Conservation (phyloP, 2,329 filamentous ascomycete species). For the Coniochaeta prunicola region DNA sequence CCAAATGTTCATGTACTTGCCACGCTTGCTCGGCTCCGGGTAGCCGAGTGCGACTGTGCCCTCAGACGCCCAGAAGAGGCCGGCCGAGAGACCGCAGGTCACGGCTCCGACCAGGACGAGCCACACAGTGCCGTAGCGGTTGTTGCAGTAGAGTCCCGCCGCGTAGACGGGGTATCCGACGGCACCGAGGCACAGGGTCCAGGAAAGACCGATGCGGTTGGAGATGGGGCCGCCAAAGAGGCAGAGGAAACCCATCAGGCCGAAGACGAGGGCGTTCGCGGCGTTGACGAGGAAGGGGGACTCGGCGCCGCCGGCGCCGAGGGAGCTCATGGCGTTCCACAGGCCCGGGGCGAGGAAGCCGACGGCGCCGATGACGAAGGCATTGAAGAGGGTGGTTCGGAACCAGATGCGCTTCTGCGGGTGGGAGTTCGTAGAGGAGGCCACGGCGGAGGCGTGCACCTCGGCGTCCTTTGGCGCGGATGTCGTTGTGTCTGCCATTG, state of each 20-base stretch:
- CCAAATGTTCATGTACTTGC: conserved; percentile 63
- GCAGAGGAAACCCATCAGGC: conserved; percentile 41
- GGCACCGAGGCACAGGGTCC: not conserved
- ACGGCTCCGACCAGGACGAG: conserved; percentile 61
- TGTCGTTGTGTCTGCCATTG: not conserved
- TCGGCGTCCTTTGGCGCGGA: not conserved
- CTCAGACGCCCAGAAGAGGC: conserved; percentile 70
- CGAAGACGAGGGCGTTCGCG: conserved; percentile 65
- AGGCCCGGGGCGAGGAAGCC: conserved; percentile 66
- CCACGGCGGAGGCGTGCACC: not conserved
- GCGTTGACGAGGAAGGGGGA: conserved; percentile 61
- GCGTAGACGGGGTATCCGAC: conserved; percentile 65
- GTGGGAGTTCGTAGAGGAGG: not conserved
- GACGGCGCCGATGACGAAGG: conserved; percentile 62
- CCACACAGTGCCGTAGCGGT: conserved; percentile 63
- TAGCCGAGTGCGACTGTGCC: conserved; percentile 67
- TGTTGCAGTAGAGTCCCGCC: conserved; percentile 65
- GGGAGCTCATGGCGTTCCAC: conserved; percentile 66
- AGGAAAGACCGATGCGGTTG: conserved; percentile 3
- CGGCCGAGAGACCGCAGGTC: conserved; percentile 63
- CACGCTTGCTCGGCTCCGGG: conserved; percentile 61
- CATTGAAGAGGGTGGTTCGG: conserved; percentile 65
- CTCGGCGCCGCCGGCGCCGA: conserved; percentile 62
- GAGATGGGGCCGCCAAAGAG: conserved; percentile 25
- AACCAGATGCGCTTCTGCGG: conserved; percentile 51